Evolutionary conservation across 345 rosid species (phyloP), one percentile per base, ranked within the genome.

Genomic region (Sonneratia caseolaris): DNA sequence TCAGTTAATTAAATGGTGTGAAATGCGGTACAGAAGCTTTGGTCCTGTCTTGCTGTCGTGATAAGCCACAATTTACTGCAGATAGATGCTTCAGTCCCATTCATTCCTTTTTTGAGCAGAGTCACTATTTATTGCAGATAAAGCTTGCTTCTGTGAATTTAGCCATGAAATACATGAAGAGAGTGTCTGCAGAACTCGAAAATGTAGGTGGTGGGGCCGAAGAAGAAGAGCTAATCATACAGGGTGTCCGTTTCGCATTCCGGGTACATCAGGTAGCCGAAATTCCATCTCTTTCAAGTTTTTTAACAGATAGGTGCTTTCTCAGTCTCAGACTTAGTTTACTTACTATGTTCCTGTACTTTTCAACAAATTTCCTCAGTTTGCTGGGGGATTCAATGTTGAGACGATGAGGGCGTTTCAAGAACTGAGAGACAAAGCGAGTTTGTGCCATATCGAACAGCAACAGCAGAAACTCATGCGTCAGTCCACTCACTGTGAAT

Each of bases 391-490:
- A 38, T 95, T 95, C 51, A 96, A 92, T 24, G 93, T 75, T 43
- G 99, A 90, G 76, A 95, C 97, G 7, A 95, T 95, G 99, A 87
- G 80, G 74, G 99, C 97, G 37, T 95, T 95, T 73, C 88, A 90
- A 75, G 97, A 95, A 81, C 78, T 95, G 81, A 87, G 97, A 79
- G 97, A 94, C 72, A 94, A 90, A 80, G 97, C 93, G 1, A 81
- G 91, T 73, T 85, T 85, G 15, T 90, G 98, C 76, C 90, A 87
- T 65, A 73, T 81, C 84, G 93, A 87, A 79, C 83, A 84, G 48
- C 87, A 84, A 68, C 70, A 65, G 49, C 78, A 81, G 74, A 89
- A 86, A 76, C 69, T 86, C 37, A 51, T 80, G 0, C 89, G 84
- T 84, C 76, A 87, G 78, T 79, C 95, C 71, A 21, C 78, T 57